These are phyloP conservation scores for Spatholobus suberectus DNA, from an alignment of 306 rosid species.

Conservation along the genomic window DNA sequence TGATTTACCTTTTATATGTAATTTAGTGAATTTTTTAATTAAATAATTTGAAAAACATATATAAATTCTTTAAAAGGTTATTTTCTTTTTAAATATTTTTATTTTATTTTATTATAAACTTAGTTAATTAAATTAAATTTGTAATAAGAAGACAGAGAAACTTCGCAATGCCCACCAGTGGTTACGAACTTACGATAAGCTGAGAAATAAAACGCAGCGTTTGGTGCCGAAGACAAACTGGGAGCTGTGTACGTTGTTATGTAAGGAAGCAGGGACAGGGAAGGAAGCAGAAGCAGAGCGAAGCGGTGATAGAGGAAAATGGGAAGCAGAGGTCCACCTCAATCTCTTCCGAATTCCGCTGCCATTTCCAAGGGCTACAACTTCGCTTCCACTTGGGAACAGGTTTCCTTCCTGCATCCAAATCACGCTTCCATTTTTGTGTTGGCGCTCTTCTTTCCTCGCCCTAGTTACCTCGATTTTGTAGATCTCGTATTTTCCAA, in stretches of 20 bases:
- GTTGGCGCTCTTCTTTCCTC: not conserved
- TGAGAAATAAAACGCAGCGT: slow-evolving; percentile 42
- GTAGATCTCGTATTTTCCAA: slow-evolving; percentile 38
- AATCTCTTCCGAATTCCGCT: slow-evolving; percentile 69
- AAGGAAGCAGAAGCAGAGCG: slow-evolving; percentile 1
- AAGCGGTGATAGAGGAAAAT: slow-evolving; percentile 40
- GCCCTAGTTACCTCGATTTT: slow-evolving; percentile 4
- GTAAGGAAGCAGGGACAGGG: slow-evolving; percentile 13
- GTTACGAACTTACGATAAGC: not conserved
- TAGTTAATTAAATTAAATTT: not conserved
- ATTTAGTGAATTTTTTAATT: not conserved
- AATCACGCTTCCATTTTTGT: not conserved
- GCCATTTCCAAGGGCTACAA: slow-evolving; percentile 91
- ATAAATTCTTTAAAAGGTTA: not conserved
- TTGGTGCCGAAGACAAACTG: not conserved
- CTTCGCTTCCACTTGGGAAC: slow-evolving; percentile 95
- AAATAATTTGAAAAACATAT: not conserved
- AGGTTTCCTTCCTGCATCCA: slow-evolving; percentile 47
- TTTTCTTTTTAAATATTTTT: not conserved
- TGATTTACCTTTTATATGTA: no score
- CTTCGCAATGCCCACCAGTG: not conserved
- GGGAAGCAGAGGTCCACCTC: slow-evolving; percentile 61
- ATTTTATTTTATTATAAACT: not conserved
- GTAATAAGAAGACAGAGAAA: not conserved
- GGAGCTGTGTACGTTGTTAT: not conserved